Base-by-base conservation (phyloP, 169 alveolate genomes). In the Plasmodium billcollinsi region DNA sequence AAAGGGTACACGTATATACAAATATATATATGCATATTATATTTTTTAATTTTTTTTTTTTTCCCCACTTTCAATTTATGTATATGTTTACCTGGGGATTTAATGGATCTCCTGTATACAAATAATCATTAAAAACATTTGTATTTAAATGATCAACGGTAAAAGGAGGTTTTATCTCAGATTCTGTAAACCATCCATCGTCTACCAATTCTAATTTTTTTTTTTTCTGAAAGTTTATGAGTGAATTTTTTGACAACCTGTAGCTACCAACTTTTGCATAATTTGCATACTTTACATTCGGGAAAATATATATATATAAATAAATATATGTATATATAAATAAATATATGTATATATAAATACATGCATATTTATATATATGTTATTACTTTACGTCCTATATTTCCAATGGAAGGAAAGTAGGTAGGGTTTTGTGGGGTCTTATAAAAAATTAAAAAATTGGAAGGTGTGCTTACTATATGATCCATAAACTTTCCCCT, bases 51-150 rank as follows among this genome's bases (percentile, higher is more conserved):
- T 47, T 63, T 47, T 24, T 59, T 39, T 69, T 43, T 70, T 45
- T 49, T 45, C 3, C 33, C 14, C 20, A 5, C 33, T 24, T 62
- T 14, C 5, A 7, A 6, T 21, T 4, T 62, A 18, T 9, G 43
- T 50, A 15, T 74, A 26, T 50, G 8, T 56, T 58, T 67, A 92
- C 96, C 89, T 94, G 93, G n/a, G 96, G 96, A 65, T 92, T 91
- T 43, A 88, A 66, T 18, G 95, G 95, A 33, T 94, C 96, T 18
- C 96, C 96, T 24, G 96, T 94, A 71, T 94, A 94, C 65, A 94
- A 91, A 50, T 93, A 92, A 49, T 94, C 88, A 49, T 91, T 88
- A 54, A 80, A 86, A 52, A 94, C 96, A 73, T 91, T 93, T 18
- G 96, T 94, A 70, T 92, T 94, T 14, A 91, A 63, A 74, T 94